phyloP scores from a whole-genome alignment of 352 stramenopile species.

The Globisporangium lucens region DNA sequence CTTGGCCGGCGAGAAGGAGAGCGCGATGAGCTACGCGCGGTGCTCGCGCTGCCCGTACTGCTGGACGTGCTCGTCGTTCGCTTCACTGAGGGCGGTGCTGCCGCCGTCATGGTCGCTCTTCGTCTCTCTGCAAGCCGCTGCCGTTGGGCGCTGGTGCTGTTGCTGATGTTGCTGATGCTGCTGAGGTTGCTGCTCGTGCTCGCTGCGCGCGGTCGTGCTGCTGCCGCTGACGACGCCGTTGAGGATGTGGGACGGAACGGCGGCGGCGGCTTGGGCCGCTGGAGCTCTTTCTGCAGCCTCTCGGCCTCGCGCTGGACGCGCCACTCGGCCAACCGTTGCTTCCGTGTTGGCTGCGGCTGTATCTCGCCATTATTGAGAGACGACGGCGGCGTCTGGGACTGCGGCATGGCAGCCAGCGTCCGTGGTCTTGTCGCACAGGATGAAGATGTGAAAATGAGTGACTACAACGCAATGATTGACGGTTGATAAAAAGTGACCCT shows the following conservation, averaged over 20 bases:
- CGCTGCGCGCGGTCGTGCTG: conserved; percentile 5
- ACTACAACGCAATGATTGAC: not conserved
- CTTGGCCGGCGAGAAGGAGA: not conserved
- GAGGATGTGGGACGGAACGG: conserved; percentile 10
- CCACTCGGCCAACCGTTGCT: conserved; percentile 30
- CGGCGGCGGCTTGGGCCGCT: conserved; percentile 5
- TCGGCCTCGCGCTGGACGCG: conserved; percentile 13
- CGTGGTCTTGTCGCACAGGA: not conserved
- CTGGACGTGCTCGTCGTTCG: conserved; percentile 1
- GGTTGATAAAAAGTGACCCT: conserved; percentile 9
- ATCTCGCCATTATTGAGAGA: conserved; percentile 1
- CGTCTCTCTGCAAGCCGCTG: conserved; percentile 2
- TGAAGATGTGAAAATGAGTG: not conserved
- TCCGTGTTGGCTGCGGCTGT: conserved; percentile 15
- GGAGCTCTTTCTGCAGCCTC: conserved; percentile 6
- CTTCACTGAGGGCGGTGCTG: not conserved
- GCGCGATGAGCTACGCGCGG: not conserved
- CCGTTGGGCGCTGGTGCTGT: not conserved
- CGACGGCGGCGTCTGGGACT: conserved; percentile 6
- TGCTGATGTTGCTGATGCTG: not conserved
- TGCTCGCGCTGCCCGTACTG: not conserved
- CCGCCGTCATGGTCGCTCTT: not conserved
- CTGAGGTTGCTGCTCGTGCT: conserved; percentile 1
- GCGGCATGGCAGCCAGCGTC: conserved; percentile 4
- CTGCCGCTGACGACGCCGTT: not conserved